Evolutionary conservation across 2,329 filamentous ascomycete species (phyloP), one percentile per base, ranked within the genome.

Genomic region (Thielaviopsis euricoi): DNA sequence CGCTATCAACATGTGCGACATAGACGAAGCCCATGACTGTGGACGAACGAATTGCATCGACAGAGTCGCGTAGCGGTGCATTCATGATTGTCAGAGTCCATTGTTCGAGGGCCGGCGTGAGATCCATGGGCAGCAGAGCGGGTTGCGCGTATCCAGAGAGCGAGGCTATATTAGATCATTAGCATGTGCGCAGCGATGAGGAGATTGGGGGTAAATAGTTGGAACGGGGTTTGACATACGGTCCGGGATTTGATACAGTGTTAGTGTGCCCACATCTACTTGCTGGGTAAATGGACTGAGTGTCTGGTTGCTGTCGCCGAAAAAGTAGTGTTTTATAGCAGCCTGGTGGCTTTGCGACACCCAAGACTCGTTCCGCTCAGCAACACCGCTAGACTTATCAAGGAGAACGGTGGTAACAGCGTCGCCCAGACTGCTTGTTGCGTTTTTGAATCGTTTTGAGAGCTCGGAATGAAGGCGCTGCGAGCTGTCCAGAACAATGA

Each of bases 21-120:
- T 95, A 96, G 29, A 96, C 79, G 66, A 95, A 98, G 0, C 93
- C 93, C 78, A 94, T 86, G 29, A 97, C 83, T 58, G 85, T 86
- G 7, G 89, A 83, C 64, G 90, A 85, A 13, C 88, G 80, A 51
- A 97, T 83, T 1, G 81, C 78, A 53, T 87, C 82, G 6, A 85
- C 78, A 0, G 79, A 73, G 61, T 93, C 89, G 52, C 79, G 82
- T 0, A 80, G 71, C 1, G 80, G 77, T 52, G 86, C 89, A 66
- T 89, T 83, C 70, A 94, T 89, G 56, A 98, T 83, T 0, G 91
- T 89, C 9, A 97, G 73, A 0, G 95, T 78, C 67, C 85, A 87
- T 66, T 95, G 89, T 62, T 88, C 80, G 71, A 97, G 82, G 23
- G 79, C 74, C 0, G 80, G 72, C 0, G 81, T 81, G 0, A 85